A percentile compares a stretch with the other conserved stretches of the same genome.
Evolutionary conservation across 805 yeast species (phyloP).

Genomic region (Saccharomycopsis sp.): DNA sequence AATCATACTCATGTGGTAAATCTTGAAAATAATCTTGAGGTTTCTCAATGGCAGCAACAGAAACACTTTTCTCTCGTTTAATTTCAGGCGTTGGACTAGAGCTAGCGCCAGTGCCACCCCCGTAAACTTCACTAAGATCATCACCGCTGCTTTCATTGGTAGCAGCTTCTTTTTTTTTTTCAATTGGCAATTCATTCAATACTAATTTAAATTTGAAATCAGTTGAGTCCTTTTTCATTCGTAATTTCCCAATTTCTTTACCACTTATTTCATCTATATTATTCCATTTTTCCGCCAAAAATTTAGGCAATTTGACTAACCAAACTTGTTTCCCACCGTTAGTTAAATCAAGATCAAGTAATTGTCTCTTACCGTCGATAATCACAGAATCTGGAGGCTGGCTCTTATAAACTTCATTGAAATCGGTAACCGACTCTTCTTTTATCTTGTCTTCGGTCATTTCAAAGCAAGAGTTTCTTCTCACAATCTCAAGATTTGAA

Average conservation of each 20-base stretch:
- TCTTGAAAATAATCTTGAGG: constrained; percentile 41
- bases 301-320: constrained; percentile 87
- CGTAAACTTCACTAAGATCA: background rate
- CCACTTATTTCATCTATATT: constrained; percentile 58
- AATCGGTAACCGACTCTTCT: constrained; percentile 14
- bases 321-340: constrained; percentile 70
- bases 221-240: constrained; percentile 51
- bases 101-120: background rate
- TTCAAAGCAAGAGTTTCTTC: too few relatives aligned
- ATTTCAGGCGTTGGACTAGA: background rate
- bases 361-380: constrained; percentile 38
- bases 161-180: background rate
- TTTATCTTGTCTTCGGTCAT: too few relatives aligned
- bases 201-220: constrained; percentile 48
- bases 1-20: constrained; percentile 80
- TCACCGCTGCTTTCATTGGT: background rate
- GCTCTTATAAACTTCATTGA: constrained; percentile 14
- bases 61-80: too few relatives aligned
- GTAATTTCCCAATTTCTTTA: constrained; percentile 71
- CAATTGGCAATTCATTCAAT: constrained; percentile 34
- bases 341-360: constrained; percentile 67
- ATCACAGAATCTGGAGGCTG: constrained; percentile 25
- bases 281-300: constrained; percentile 76
- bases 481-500: too few relatives aligned
- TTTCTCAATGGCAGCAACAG: background rate